Percentiles rank a stretch among this genome's conserved stretches.
These are phyloP conservation scores for Murraya koenigii DNA, from an alignment of 345 rosid species.

Conservation along the genomic window DNA sequence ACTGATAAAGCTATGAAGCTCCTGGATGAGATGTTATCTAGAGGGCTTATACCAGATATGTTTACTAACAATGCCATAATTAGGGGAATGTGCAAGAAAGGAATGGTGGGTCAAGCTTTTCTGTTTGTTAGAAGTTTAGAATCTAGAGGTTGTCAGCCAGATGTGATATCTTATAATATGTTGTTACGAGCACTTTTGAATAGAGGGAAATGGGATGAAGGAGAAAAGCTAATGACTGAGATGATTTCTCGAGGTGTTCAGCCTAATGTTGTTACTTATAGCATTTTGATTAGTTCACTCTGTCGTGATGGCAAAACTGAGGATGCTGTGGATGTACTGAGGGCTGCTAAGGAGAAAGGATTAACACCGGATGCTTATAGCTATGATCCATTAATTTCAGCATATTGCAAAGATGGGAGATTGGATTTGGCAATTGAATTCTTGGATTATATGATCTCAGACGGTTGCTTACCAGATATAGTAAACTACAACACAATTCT, in stretches of 20 bases:
- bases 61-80: conserved; percentile 65
- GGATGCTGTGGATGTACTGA: conserved; percentile 58
- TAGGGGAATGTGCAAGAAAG: conserved; percentile 76
- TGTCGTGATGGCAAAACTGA: conserved; percentile 67
- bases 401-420: conserved; percentile 67
- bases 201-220: conserved; percentile 69
- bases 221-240: conserved; percentile 57
- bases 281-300: conserved; percentile 60
- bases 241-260: conserved; percentile 55
- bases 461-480: conserved; percentile 79
- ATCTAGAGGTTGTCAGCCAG: conserved; percentile 56
- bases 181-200: conserved; percentile 59
- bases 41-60: conserved; percentile 68
- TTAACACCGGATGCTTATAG: conserved; percentile 67
- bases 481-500: conserved; percentile 78
- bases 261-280: conserved; percentile 69
- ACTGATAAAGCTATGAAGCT: conserved; percentile 67
- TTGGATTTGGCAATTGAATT: conserved; percentile 72
- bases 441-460: conserved; percentile 67
- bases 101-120: conserved; percentile 52
- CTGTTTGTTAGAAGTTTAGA: conserved; percentile 51
- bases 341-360: conserved; percentile 58
- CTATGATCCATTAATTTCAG: conserved; percentile 82
- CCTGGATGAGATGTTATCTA: conserved; percentile 70
- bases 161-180: conserved; percentile 65